phyloP scores from a whole-genome alignment of 2,329 filamentous ascomycete genomes.

The Rugonectria rugulosa region DNA sequence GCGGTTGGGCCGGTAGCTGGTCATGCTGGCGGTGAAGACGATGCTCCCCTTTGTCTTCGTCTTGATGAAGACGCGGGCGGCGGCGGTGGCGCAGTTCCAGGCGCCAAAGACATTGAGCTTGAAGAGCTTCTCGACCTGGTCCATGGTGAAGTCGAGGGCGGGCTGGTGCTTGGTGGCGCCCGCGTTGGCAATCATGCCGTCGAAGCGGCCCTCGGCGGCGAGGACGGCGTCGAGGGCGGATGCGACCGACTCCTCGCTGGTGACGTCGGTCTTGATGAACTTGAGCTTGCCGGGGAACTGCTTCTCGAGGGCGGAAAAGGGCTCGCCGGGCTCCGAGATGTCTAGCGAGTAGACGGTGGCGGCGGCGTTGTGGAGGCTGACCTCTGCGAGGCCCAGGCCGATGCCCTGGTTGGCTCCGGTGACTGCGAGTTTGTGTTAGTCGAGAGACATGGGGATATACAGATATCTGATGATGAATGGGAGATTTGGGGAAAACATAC shows the following conservation, averaged over 20 bases:
- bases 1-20: constrained; percentile 56
- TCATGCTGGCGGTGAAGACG: constrained; percentile 58
- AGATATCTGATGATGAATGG: background rate
- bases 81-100: constrained; percentile 55
- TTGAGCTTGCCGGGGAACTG: constrained; percentile 50
- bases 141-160: constrained; percentile 52
- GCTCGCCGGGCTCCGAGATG: constrained; percentile 36
- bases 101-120: constrained; percentile 49
- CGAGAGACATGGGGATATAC: background rate
- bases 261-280: constrained; percentile 56
- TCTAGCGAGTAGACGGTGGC: constrained; percentile 40
- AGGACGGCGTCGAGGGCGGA: constrained; percentile 51
- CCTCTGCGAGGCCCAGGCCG: constrained; percentile 55
- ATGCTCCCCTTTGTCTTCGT: constrained; percentile 45
- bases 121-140: constrained; percentile 46
- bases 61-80: constrained; percentile 51
- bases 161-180: constrained; percentile 60
- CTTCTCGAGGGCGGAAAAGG: constrained; percentile 44
- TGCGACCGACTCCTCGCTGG: constrained; percentile 49
- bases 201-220: constrained; percentile 47
- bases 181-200: constrained; percentile 60
- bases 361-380: constrained; percentile 54
- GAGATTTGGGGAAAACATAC: constrained; percentile 34
- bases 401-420: constrained; percentile 55
- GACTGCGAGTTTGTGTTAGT: constrained; percentile 33